Evolutionary conservation across 306 rosid genomes (phyloP), one percentile per base, ranked within the genome.

Genomic region (Abrus pulchellus): DNA sequence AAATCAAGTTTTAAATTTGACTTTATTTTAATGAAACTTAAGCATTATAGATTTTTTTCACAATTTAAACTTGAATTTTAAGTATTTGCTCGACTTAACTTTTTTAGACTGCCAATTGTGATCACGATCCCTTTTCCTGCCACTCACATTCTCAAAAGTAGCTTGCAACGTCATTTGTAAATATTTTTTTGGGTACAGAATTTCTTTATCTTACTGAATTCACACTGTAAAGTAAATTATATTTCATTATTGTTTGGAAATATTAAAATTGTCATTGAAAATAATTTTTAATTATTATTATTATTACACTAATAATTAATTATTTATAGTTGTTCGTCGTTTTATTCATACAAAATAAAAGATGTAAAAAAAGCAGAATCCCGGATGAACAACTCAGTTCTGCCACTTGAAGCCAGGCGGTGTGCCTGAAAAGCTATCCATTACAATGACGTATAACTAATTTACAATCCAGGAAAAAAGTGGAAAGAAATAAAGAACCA

Each of bases 401-500:
- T 48, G 43, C 29, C 20, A 34, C 49, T 34, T 49, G 36, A 52
- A 49, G 40, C 28, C 40, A 44, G 60, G 6, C n/a, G 20, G 45
- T 47, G 44, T 53, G 60, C 34, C 4, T 14, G 38, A 6, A 60
- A 38, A 74, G 56, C 45, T 34, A 79, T 65, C 33, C 49, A 79
- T 68, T 9, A 53, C n/a, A 50, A 74, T 54, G 45, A 68, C 29
- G 38, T 20, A 34, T 33, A 82, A 81, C 62, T 79, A 83, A 53
- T 32, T 79, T 70, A 70, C 80, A 77, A 33, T 40, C 68, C 70
- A 70, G 48, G 10, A n/a, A 41, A 79, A 48, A 54, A 33, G 8
- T 57, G 53, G 5, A 72, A 6, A 57, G 2, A 11, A 61, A 66
- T 75, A 32, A 45, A 57, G 12, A 67, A 62, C 50, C 52, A 74